phyloP scores from a whole-genome alignment of 2,329 filamentous ascomycete species.

The Aureobasidium zeae region DNA sequence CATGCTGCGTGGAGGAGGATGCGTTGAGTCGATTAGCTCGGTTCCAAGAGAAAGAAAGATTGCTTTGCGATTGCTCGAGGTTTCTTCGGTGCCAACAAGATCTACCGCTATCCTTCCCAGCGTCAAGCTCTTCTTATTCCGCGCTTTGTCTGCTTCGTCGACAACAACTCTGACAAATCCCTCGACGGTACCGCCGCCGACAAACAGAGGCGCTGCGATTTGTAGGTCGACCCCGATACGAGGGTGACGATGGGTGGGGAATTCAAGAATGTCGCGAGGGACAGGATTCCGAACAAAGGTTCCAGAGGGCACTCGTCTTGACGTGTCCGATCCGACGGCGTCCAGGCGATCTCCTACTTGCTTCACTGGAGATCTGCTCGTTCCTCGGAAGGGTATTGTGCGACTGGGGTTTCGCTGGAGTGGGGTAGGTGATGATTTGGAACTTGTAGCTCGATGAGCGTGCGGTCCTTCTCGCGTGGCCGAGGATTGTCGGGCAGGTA shows the following conservation, averaged over 20 bases:
- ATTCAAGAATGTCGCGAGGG: conserved; percentile 42
- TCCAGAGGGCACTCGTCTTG: conserved; percentile 36
- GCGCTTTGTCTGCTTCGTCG: conserved; percentile 38
- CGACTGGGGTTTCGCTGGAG: conserved; percentile 16
- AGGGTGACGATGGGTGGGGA: conserved; percentile 40
- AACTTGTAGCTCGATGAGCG: neutral
- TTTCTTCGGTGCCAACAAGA: conserved; percentile 45
- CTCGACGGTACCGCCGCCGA: conserved; percentile 47
- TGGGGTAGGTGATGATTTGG: conserved; percentile 10
- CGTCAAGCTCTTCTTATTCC: conserved; percentile 37
- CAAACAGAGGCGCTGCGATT: conserved; percentile 42
- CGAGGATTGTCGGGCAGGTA: conserved; percentile 40
- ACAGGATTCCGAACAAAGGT: conserved; percentile 41
- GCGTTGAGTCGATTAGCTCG: conserved; percentile 41
- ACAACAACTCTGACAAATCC: conserved; percentile 41
- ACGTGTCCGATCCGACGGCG: conserved; percentile 35
- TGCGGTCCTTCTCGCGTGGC: conserved; percentile 20
- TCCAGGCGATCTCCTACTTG: conserved; percentile 33
- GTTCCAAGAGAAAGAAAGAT: conserved; percentile 45
- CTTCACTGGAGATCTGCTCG: conserved; percentile 42
- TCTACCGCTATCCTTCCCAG: conserved; percentile 44
- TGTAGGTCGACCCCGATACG: conserved; percentile 42
- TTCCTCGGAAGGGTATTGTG: conserved; percentile 37
- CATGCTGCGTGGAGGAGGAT: conserved; percentile 44
- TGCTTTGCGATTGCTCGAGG: conserved; percentile 35